A percentile compares a stretch with the other conserved stretches of the same genome.
Conservation (phyloP, 148 eudicot species). For the Linanthus parryae region DNA sequence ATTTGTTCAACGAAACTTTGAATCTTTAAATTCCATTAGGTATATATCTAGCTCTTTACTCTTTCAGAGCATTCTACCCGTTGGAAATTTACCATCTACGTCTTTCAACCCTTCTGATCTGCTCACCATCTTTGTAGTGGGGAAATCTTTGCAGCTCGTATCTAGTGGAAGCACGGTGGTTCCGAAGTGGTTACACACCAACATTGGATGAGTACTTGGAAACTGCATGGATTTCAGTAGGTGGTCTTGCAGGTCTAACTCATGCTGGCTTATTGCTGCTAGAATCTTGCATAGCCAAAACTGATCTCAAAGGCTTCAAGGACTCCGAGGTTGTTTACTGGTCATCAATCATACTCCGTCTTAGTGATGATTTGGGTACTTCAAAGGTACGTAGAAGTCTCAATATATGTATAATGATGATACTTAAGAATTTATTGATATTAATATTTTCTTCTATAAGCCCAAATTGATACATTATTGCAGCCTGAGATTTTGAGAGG, state of each 20-base stretch:
- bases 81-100: too few species aligned
- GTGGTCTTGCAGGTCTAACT: constrained; percentile 11
- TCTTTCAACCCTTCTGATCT: too few species aligned
- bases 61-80: too few species aligned
- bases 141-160: constrained; percentile 8
- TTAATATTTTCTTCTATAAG: too few species aligned
- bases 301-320: constrained; percentile 4
- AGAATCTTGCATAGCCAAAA: too few species aligned
- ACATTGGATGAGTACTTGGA: constrained; percentile 6
- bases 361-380: constrained; percentile 14
- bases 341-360: constrained; percentile 10
- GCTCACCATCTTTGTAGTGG: constrained; percentile 4
- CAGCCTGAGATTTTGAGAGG: constrained; percentile 17
- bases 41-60: too few species aligned
- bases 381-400: constrained; percentile 3
- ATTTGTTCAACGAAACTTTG: too few species aligned
- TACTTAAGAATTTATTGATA: too few species aligned
- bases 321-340: neutral
- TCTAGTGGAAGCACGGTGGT: constrained; percentile 12
- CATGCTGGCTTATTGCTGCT: constrained; percentile 10
- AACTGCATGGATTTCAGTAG: constrained; percentile 11
- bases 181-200: constrained; percentile 2
- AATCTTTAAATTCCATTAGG: too few species aligned
- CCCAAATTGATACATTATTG: too few species aligned
- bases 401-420: too few species aligned